Evolutionary conservation across 306 rosid genomes (phyloP).

Genomic region (Dalbergia cultrata): DNA sequence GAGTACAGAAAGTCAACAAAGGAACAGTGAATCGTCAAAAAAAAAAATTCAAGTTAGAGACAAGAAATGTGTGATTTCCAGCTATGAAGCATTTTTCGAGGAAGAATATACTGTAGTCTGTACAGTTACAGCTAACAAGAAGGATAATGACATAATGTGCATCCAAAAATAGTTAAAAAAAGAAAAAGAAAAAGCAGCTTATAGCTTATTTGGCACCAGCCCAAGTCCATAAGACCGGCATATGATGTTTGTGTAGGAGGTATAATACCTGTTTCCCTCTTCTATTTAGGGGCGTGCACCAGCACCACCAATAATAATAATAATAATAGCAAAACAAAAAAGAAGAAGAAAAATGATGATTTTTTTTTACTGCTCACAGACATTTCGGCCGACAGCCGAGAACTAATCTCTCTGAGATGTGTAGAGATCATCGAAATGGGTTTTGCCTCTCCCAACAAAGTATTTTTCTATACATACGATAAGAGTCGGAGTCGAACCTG

Average conservation of each 20-base stretch:
- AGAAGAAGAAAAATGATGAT: background rate
- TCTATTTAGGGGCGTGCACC: background rate
- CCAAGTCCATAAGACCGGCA: no score
- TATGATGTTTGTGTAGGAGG: background rate
- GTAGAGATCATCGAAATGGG: no score
- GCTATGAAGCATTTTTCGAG: no score
- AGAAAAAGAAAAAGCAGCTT: slow-evolving; percentile 11
- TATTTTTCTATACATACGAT: no score
- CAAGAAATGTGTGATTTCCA: background rate
- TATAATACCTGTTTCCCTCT: slow-evolving; percentile 26
- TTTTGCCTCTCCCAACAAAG: no score
- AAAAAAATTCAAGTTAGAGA: slow-evolving; percentile 11
- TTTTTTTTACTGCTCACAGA: no score
- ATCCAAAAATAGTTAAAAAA: background rate
- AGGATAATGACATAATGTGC: background rate
- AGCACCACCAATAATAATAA: no score
- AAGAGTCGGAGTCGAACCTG: no score
- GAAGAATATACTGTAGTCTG: background rate
- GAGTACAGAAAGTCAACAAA: slow-evolving; percentile 37
- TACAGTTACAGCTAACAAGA: slow-evolving; percentile 29
- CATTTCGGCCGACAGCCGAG: no score
- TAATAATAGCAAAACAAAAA: background rate
- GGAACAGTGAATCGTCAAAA: slow-evolving; percentile 26
- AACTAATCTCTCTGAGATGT: no score
- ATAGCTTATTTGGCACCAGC: background rate